These are phyloP conservation scores for Mycena polygramma DNA, from an alignment of 768 basidiomycete species.

Conservation along the genomic window DNA sequence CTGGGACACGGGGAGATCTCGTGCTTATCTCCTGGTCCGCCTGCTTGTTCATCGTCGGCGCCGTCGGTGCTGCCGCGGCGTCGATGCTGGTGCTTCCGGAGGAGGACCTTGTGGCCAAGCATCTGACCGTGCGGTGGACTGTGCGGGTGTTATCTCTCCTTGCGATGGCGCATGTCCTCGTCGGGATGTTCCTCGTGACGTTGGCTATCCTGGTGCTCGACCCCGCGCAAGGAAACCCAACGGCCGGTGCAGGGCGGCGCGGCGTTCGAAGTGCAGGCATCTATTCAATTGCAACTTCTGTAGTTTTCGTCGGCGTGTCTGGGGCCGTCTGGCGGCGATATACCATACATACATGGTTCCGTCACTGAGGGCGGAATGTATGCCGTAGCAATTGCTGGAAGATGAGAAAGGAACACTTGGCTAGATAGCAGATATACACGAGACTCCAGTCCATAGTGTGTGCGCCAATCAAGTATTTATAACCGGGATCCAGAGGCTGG, in stretches of 20 bases:
- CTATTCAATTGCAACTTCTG: conserved; percentile 22
- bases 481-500: too few species aligned
- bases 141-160: conserved; percentile 36
- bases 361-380: too few species aligned
- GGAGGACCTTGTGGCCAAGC: conserved; percentile 29
- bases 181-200: conserved; percentile 35
- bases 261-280: conserved; percentile 19
- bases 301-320: not conserved
- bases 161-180: conserved; percentile 37
- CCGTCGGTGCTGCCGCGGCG: conserved; percentile 33
- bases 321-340: conserved; percentile 25
- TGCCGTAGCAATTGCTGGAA: too few species aligned
- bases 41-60: conserved; percentile 38
- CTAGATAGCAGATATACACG: too few species aligned
- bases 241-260: not conserved
- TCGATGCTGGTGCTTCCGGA: conserved; percentile 36
- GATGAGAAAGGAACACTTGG: too few species aligned
- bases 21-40: conserved; percentile 41
- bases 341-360: conserved; percentile 24
- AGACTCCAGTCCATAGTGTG: too few species aligned
- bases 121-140: conserved; percentile 32
- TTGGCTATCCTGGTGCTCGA: conserved; percentile 38
- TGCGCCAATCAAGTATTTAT: too few species aligned
- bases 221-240: conserved; percentile 14
- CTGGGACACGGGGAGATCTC: conserved; percentile 41